phyloP scores from a whole-genome alignment of 257 asterid species.

The Linderniella brevidens region DNA sequence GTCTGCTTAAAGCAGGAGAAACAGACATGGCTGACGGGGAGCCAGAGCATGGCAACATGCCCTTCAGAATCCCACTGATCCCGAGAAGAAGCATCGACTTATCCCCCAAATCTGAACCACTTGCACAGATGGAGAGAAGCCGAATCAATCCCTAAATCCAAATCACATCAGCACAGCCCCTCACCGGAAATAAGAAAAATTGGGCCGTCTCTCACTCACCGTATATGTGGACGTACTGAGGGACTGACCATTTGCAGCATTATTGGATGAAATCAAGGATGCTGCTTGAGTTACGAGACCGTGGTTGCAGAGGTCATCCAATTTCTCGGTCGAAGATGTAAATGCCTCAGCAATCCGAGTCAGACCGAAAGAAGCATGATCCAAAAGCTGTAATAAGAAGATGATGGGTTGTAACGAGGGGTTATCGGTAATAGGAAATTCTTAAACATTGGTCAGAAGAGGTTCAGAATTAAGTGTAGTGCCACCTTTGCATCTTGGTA shows the following conservation, averaged over 20 bases:
- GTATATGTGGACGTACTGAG: constrained; percentile 90
- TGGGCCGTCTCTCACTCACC: constrained; percentile 21
- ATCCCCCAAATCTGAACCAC: constrained; percentile 82
- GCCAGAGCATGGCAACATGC: constrained; percentile 79
- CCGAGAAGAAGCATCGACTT: constrained; percentile 82
- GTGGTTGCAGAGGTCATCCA: constrained; percentile 87
- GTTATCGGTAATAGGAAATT: not conserved
- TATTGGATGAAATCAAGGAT: constrained; percentile 68
- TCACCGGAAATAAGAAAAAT: constrained; percentile 6
- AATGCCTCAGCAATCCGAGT: constrained; percentile 98
- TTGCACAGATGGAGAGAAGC: constrained; percentile 85
- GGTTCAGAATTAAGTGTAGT: constrained; percentile 4
- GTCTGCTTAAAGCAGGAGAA: constrained; percentile 87
- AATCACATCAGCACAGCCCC: constrained; percentile 16
- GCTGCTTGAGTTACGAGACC: constrained; percentile 95
- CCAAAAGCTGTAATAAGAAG: constrained; percentile 48
- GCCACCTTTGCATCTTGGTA: constrained; percentile 94
- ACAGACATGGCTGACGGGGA: constrained; percentile 64
- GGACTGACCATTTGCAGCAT: constrained; percentile 86
- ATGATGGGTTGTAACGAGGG: not conserved
- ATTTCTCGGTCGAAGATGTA: constrained; percentile 87
- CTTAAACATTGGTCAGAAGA: too few relatives aligned
- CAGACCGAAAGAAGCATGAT: constrained; percentile 91
- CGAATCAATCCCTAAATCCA: constrained; percentile 78
- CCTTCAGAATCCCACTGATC: constrained; percentile 87